A percentile compares a stretch with the other conserved stretches of the same genome.
Evolutionary conservation across 495 filamentous ascomycete species (phyloP).

Genomic region (Margaritispora aquatica): DNA sequence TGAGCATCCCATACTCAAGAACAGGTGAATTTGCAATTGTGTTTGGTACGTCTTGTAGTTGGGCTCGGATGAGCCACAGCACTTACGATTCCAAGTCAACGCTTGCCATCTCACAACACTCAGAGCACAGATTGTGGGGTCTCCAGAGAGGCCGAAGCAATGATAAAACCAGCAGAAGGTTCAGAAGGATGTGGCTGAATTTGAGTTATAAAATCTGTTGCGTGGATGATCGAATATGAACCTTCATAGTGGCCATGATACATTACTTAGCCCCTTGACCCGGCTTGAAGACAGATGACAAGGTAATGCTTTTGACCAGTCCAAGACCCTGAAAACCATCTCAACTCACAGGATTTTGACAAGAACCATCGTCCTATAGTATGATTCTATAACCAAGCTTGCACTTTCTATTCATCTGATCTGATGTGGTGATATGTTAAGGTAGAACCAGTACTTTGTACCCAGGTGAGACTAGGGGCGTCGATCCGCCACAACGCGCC

Average conservation of each 20-base stretch:
- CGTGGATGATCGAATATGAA: not conserved
- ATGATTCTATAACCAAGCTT: no score
- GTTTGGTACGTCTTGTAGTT: not conserved
- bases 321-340: not conserved
- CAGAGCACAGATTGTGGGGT: not conserved
- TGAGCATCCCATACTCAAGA: not conserved
- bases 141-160: not conserved
- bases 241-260: not conserved
- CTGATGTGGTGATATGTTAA: not conserved
- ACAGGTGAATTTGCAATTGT: not conserved
- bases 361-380: no score
- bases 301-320: no score
- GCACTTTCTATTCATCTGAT: no score
- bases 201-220: conserved; percentile 4
- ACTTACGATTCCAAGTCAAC: no score
- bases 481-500: not conserved
- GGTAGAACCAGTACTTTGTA: no score
- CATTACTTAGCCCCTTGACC: no score
- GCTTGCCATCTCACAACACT: not conserved
- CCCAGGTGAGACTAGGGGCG: not conserved
- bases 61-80: no score
- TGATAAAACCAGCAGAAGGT: not conserved
- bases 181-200: not conserved
- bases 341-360: no score
- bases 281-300: no score